Percentiles rank a stretch among this genome's conserved stretches.
phyloP scores from a whole-genome alignment of 805 yeast species.

The Clavispora phyllophila region DNA sequence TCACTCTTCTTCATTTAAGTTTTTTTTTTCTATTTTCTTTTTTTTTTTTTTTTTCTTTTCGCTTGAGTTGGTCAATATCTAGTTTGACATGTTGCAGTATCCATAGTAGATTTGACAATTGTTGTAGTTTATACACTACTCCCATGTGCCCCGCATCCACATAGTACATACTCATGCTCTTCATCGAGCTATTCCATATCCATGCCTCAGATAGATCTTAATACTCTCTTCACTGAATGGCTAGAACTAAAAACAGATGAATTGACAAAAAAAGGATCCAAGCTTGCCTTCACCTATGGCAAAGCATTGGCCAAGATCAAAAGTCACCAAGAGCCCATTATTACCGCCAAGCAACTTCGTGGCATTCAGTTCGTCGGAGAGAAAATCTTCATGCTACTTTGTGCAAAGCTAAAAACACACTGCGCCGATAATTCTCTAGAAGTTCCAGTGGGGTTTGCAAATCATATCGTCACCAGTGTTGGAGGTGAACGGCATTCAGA shows the following conservation, averaged over 20 bases:
- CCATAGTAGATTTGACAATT: too few species aligned
- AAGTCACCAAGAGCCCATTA: conserved; percentile 39
- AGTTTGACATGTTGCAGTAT: too few species aligned
- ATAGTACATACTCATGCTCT: neutral
- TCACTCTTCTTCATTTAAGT: too few species aligned
- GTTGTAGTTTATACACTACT: neutral
- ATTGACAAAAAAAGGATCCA: conserved; percentile 46
- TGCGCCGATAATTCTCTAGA: conserved; percentile 50
- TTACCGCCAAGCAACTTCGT: conserved; percentile 53
- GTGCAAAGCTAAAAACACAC: conserved; percentile 42
- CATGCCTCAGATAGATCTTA: conserved; percentile 33
- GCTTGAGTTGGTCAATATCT: too few species aligned
- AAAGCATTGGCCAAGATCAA: conserved; percentile 53
- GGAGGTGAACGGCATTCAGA: conserved; percentile 13
- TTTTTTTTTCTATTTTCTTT: too few species aligned
- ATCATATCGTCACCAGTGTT: conserved; percentile 6
- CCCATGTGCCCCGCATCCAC: neutral
- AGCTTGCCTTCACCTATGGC: conserved; percentile 47
- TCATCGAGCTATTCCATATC: neutral
- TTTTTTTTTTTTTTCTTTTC: too few species aligned
- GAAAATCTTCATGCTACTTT: conserved; percentile 51
- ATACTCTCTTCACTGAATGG: conserved; percentile 52
- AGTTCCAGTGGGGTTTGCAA: conserved; percentile 36
- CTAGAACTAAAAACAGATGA: conserved; percentile 47
- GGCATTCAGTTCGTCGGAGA: conserved; percentile 69